Evolutionary conservation across 192 early-diverging fungal genomes (phyloP), one percentile per base, ranked within the genome.

Genomic region (Gigaspora rosea): DNA sequence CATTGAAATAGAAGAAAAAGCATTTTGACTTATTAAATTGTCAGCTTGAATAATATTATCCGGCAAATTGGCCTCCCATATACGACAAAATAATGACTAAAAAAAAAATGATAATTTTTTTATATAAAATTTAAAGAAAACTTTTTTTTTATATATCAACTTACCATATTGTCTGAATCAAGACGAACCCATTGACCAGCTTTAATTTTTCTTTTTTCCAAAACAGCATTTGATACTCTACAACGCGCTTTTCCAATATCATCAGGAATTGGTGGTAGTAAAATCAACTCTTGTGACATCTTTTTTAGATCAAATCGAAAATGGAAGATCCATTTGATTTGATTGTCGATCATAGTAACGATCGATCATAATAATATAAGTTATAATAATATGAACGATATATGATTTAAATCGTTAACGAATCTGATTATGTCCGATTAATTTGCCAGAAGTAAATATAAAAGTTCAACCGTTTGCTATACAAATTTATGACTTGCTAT

Each of bases 151-250:
- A 2, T 35, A 41, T 33, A 36, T 11, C 35, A 12, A 32, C 50
- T n/a, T 13, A 52, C 71, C 18, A 33, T 16, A n/a, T n/a, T 22
- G 12, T 49, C 32, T n/a, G 52, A 47, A n/a, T 75, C 73, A 18
- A 75, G n/a, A 58, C 49, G 58, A 36, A 64, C 62, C 73, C 73
- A 75, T 48, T 58, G 52, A 10, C 73, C 73, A 35, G 18, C 32
- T 22, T n/a, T n/a, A 15, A 64, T 36, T 8, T 47, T 62, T 27
- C 32, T 47, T 12, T 48, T 58, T 75, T 64, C 64, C 11, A 75
- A 32, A 33, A 64, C 18, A 61, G 58, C 33, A 35, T 18, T 61
- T 20, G 73, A 64, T 49, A 64, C 22, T 12, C 22, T 16, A 64
- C 73, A 75, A 13, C 58, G 18, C 6, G 59, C 61, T 2, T 54